A percentile compares a stretch with the other conserved stretches of the same genome.
These are phyloP conservation scores for Rasamsonia emersonii DNA, from an alignment of 2,329 filamentous ascomycete genomes.

Conservation along the genomic window DNA sequence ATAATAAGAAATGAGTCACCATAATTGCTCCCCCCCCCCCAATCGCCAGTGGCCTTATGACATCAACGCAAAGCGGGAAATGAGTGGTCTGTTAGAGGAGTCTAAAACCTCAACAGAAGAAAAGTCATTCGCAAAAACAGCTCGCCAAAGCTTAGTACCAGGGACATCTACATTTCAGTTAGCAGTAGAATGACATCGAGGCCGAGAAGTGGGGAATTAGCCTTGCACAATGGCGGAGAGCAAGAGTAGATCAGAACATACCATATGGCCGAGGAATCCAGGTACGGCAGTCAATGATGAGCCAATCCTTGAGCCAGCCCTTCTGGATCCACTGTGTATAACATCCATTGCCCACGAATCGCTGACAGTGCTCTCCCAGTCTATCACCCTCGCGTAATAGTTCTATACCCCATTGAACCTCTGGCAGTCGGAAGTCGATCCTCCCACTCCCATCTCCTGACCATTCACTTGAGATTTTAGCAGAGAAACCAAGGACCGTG, in stretches of 20 bases:
- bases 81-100: slow-evolving; percentile 1
- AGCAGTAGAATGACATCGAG: background rate
- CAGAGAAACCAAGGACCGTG: slow-evolving; percentile 5
- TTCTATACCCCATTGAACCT: slow-evolving; percentile 12
- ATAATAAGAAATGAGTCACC: too few relatives aligned
- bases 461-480: slow-evolving; percentile 10
- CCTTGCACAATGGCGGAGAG: slow-evolving; percentile 1
- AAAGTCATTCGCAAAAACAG: slow-evolving; percentile 7
- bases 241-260: too few relatives aligned
- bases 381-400: slow-evolving; percentile 12
- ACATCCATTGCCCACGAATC: slow-evolving; percentile 8
- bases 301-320: slow-evolving; percentile 11
- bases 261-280: slow-evolving; percentile 5
- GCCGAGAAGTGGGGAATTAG: slow-evolving; percentile 1
- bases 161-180: slow-evolving; percentile 5
- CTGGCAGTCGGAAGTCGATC: slow-evolving; percentile 11
- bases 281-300: slow-evolving; percentile 12
- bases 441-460: slow-evolving; percentile 5
- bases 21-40: too few relatives aligned
- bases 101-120: slow-evolving; percentile 7
- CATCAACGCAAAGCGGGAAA: slow-evolving; percentile 1
- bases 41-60: too few relatives aligned
- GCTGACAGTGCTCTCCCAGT: slow-evolving; percentile 9
- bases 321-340: slow-evolving; percentile 11
- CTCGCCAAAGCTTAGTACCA: slow-evolving; percentile 9